Evolutionary conservation across 768 basidiomycete species (phyloP), one percentile per base, ranked within the genome.

Genomic region (Lenzites betulinus): DNA sequence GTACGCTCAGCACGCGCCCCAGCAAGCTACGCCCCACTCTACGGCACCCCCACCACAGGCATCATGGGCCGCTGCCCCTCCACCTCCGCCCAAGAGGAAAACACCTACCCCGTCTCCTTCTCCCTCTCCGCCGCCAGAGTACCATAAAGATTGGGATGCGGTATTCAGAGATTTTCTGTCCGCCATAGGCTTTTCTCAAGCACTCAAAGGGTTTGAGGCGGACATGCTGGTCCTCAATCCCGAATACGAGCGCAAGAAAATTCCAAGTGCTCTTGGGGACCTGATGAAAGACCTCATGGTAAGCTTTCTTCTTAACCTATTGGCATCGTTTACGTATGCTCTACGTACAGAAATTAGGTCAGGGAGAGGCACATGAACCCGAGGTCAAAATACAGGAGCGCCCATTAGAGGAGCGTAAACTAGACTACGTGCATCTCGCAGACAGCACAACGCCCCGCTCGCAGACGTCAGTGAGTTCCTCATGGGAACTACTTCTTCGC

Each of bases 221-320:
- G 90, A 92, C 66, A 81, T 91, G 75, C 68, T 91, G 5, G 79
- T 89, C n/a, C 71, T 91, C 74, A 91, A 84, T 61, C 69, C 78
- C 0, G 81, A 83, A 1, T 89, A 85, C 81, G 90, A 91, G 71
- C 76, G 76, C 38, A 75, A 77, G 58, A 77, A 74, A n/a, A 76
- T 90, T 7, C 83, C 84, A 11, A 73, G 68, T 0, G 88, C 88
- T 3, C 71, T 92, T 33, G 72, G 74, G 3, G 78, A 81, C 26
- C 71, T 91, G 26, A 72, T 80, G 36, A 74, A 77, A 39, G 78
- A 79, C 59, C 74, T 89, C 35, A 74, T 78, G 65, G 87, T 87
- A 65, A 55, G 81, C 71, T 51, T 3, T 13, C 28, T 18, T 4
- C 26, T 38, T 18, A 11, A 44, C 13, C 53, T 33, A 36, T 25